Evolutionary conservation across 306 rosid genomes (phyloP).

Genomic region (Betula pendula): DNA sequence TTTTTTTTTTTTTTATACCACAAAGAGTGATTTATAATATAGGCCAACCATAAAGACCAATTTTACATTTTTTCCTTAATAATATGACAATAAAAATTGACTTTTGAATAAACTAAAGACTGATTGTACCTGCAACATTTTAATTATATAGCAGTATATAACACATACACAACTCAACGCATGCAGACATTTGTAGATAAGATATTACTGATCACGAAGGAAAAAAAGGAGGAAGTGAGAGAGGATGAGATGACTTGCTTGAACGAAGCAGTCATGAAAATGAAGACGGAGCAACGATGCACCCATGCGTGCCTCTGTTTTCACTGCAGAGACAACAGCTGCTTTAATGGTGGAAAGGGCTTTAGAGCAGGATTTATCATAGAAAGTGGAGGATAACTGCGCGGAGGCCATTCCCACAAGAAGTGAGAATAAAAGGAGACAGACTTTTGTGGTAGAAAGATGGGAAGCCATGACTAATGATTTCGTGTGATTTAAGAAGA

Average conservation of each 20-base stretch:
- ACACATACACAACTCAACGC: background rate
- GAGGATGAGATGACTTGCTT: slow-evolving; percentile 48
- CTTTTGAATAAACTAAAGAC: too few relatives aligned
- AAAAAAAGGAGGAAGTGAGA: background rate
- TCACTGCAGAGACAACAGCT: slow-evolving; percentile 42
- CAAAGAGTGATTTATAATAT: too few relatives aligned
- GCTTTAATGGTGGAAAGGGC: slow-evolving; percentile 56
- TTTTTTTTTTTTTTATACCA: too few relatives aligned
- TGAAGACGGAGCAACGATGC: slow-evolving; percentile 89
- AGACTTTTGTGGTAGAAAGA: slow-evolving; percentile 4
- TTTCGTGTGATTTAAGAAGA: background rate
- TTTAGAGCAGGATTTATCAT: slow-evolving; percentile 46
- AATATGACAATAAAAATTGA: too few relatives aligned
- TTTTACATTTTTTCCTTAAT: too few relatives aligned
- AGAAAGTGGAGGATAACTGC: slow-evolving; percentile 55
- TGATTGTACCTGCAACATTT: too few relatives aligned
- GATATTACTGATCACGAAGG: background rate
- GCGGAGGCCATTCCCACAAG: slow-evolving; percentile 43
- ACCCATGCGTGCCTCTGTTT: slow-evolving; percentile 69
- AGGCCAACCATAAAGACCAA: too few relatives aligned
- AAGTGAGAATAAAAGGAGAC: slow-evolving; percentile 15
- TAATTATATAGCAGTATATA: too few relatives aligned
- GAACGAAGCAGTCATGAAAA: slow-evolving; percentile 87
- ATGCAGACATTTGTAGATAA: background rate
- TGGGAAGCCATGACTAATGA: slow-evolving; percentile 16